A percentile compares a stretch with the other conserved stretches of the same genome.
phyloP scores from a whole-genome alignment of 1,284 basidiomycete genomes.

The Malassezia furfur region DNA sequence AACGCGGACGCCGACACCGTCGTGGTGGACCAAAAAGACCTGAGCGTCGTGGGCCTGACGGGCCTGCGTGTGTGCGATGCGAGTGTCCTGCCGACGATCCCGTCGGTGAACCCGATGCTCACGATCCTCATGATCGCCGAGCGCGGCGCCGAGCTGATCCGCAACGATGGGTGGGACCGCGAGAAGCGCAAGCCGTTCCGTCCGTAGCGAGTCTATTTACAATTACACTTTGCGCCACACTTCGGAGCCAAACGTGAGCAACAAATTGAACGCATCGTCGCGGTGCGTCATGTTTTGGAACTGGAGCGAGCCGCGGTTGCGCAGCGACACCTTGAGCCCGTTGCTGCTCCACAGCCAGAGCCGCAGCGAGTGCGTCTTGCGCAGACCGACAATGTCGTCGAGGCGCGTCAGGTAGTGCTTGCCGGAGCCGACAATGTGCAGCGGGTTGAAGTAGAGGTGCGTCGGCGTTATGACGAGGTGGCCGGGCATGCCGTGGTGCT shows the following conservation, averaged over 20 bases:
- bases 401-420: slow-evolving; percentile 32
- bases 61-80: slow-evolving; percentile 45
- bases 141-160: slow-evolving; percentile 43
- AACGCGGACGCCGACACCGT: slow-evolving; percentile 17
- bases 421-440: slow-evolving; percentile 30
- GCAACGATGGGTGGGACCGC: slow-evolving; percentile 34
- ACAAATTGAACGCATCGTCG: slow-evolving; percentile 45
- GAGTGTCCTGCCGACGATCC: slow-evolving; percentile 42
- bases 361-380: slow-evolving; percentile 40
- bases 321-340: slow-evolving; percentile 37
- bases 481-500: slow-evolving; percentile 42
- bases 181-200: slow-evolving; percentile 12
- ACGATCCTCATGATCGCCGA: slow-evolving; percentile 43
- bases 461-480: slow-evolving; percentile 38
- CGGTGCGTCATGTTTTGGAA: slow-evolving; percentile 39
- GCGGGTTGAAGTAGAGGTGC: slow-evolving; percentile 37
- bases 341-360: slow-evolving; percentile 37
- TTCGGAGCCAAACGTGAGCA: slow-evolving; percentile 31
- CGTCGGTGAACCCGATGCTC: slow-evolving; percentile 40
- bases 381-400: slow-evolving; percentile 31
- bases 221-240: slow-evolving; percentile 7
- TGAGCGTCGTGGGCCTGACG: slow-evolving; percentile 37
- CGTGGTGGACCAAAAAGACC: slow-evolving; percentile 41
- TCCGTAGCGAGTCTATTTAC: background rate
- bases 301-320: slow-evolving; percentile 28